Evolutionary conservation across 352 stramenopile species (phyloP).

Genomic region (Pythium monospermum): DNA sequence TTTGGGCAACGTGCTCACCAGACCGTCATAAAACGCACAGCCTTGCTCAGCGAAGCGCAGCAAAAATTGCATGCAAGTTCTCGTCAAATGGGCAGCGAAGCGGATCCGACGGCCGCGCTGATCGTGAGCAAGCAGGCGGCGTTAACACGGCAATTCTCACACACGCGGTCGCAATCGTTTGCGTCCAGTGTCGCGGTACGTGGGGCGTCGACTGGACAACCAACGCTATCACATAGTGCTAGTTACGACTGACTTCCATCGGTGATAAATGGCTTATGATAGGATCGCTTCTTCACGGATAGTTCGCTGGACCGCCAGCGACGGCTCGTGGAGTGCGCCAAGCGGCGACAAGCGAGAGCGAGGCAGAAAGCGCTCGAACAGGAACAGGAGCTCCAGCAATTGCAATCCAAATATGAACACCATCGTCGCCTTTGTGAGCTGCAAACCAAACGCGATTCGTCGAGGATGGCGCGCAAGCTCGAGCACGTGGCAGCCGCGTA

Average conservation of each 20-base stretch:
- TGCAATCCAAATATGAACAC: slow-evolving; percentile 50
- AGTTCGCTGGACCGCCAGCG: slow-evolving; percentile 58
- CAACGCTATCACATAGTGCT: not conserved
- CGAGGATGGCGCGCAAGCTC: slow-evolving; percentile 53
- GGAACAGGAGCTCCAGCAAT: slow-evolving; percentile 34
- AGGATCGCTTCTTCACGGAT: slow-evolving; percentile 74
- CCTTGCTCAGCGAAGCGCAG: too few relatives aligned
- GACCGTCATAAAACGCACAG: too few relatives aligned
- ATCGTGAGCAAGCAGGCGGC: slow-evolving; percentile 23
- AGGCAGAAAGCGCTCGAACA: slow-evolving; percentile 48
- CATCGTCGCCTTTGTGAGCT: slow-evolving; percentile 24
- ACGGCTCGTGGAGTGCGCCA: slow-evolving; percentile 49
- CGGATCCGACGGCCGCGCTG: slow-evolving; percentile 16
- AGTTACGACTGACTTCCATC: not conserved
- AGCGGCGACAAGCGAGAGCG: slow-evolving; percentile 45
- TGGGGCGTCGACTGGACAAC: not conserved
- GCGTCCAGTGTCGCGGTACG: slow-evolving; percentile 17
- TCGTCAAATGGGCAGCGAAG: not conserved
- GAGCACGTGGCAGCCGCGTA: slow-evolving; percentile 58
- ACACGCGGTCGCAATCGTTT: slow-evolving; percentile 16
- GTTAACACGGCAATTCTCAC: slow-evolving; percentile 21
- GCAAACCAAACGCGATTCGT: slow-evolving; percentile 47
- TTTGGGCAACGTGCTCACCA: too few relatives aligned
- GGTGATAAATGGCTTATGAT: not conserved
- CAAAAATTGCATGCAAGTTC: too few relatives aligned